Evolutionary conservation across 73 alveolate species (phyloP), one percentile per base, ranked within the genome.

Genomic region (Tetrahymena elliotti): DNA sequence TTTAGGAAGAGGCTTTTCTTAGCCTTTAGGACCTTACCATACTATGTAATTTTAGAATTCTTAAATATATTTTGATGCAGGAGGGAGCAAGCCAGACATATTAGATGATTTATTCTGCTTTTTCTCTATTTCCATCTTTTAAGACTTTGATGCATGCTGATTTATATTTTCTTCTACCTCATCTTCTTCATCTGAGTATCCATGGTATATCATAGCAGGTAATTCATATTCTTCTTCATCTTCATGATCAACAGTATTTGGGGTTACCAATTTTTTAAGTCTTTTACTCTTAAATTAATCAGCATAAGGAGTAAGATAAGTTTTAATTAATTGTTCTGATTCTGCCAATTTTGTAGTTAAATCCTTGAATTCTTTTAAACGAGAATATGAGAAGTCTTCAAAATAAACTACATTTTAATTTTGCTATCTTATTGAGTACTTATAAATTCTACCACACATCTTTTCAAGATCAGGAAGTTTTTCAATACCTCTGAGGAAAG

Each of bases 1-100:
- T 33, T 84, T 83, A 16, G 99, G 99, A 68, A 95, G 96, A 15
- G 99, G 99, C 2, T 38, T 93, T 38, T 93, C 97, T 13, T 94
- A 93, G 0, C 93, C 96, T 16, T 38, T 83, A 36, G 94, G 16
- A 27, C 94, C 96, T 94, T 97, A 95, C 99, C 99, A 97, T 12
- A 82, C 95, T 13, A 96, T 94, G 94, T 92, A 88, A 22, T 93
- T 40, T 84, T 95, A 96, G 68, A 97, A 96, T 40, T 95, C 98
- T 36, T 95, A 93, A 39, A 96, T 84, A 31, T 95, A 53, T 35
- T 54, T 68, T 20, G 88, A 39, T 15, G 96, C 84, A 52, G 94
- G 94, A 5, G 98, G 98, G 83, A 97, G 82, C 33, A 95, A 52
- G 8, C 97, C 98, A 37, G 94, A 27, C 1, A 3, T n/a, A 10